phyloP scores from a whole-genome alignment of 768 basidiomycete genomes.

The Kwoniella pini region DNA sequence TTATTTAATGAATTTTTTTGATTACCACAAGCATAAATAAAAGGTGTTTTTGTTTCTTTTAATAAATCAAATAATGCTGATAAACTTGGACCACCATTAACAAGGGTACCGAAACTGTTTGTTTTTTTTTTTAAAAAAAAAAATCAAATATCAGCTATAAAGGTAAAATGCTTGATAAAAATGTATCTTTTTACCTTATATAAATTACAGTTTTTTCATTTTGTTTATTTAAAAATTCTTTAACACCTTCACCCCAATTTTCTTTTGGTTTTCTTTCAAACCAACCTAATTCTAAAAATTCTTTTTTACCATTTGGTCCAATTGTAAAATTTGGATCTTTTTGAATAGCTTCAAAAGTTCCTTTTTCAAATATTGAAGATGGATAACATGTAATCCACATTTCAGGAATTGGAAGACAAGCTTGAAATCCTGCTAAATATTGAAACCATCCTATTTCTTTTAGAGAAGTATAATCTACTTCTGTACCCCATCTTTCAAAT shows the following conservation, averaged over 20 bases:
- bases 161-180: too few species aligned
- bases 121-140: too few species aligned
- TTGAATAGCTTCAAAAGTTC: constrained; percentile 10
- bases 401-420: background rate
- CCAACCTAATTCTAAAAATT: constrained; percentile 19
- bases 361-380: constrained; percentile 17
- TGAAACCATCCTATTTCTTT: constrained; percentile 16
- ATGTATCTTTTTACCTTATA: too few species aligned
- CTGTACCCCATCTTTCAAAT: constrained; percentile 22
- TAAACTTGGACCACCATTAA: constrained; percentile 7
- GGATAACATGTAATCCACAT: constrained; percentile 22
- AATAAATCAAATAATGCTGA: constrained; percentile 10
- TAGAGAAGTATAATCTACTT: constrained; percentile 12
- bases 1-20: constrained; percentile 14
- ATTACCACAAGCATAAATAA: constrained; percentile 21
- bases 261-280: constrained; percentile 10
- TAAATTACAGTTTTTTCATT: constrained; percentile 16
- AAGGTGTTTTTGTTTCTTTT: constrained; percentile 7
- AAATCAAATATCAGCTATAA: too few species aligned
- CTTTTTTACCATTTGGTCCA: background rate
- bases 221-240: constrained; percentile 16
- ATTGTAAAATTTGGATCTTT: constrained; percentile 8
- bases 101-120: constrained; percentile 25
- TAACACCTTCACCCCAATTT: constrained; percentile 11
- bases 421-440: constrained; percentile 11